Evolutionary conservation across 345 rosid genomes (phyloP), one percentile per base, ranked within the genome.

Genomic region (Sisymbrium altissimum): DNA sequence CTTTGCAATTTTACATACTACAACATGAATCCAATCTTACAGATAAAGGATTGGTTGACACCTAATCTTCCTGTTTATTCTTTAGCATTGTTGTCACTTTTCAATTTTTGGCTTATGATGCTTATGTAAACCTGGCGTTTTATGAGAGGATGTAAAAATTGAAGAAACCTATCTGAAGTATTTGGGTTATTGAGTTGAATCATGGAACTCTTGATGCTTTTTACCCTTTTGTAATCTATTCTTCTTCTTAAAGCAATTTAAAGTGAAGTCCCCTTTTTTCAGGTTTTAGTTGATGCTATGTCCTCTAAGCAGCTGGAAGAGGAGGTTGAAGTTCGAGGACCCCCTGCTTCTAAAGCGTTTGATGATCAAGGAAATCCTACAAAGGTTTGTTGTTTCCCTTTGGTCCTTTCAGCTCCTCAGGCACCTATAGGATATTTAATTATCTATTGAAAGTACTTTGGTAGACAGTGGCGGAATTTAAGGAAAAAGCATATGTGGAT

Each of bases 341-440:
- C 98, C 83, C 97, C 98, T 53, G 86, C 80, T 78, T 86, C 89
- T 12, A 94, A 94, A 85, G 95, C 96, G 48, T 91, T 91, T 85
- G 95, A 91, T 82, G 83, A 70, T 17, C 85, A 88, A 58, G 98
- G 98, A 79, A 88, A 84, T 75, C 93, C 95, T 58, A 89, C 98
- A 13, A 94, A 94, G 98, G 98, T 94, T 80, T 67, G 58, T 71
- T n/a, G 44, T 67, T 79, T 79, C 59, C 58, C 45, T 36, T 36
- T 68, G 25, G 49, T 55, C 75, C 38, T 75, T 61, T 39, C 49
- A 68, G 25, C 25, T 64, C 50, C 54, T 71, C 19, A 46, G 45
- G 64, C 68, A 55, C 57, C 38, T 17, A 25, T 25, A 78, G 64
- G 48, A 60, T 46, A 57, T n/a, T 39, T 38, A 60, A 36, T 56